phyloP scores from a whole-genome alignment of 192 early-diverging fungal genomes.

The Endogone sp. region DNA sequence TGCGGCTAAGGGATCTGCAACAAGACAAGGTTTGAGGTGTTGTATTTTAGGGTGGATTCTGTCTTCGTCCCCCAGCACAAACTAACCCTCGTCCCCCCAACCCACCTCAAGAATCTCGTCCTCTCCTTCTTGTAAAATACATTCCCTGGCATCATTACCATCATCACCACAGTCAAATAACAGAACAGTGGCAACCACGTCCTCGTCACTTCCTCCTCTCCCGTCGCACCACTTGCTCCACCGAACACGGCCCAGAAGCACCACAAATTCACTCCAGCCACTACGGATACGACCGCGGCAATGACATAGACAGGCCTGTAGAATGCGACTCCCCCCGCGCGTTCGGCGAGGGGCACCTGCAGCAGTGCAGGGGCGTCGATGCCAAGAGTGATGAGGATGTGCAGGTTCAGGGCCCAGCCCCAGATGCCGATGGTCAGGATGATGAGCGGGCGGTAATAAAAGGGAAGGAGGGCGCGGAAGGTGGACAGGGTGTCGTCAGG shows the following conservation, averaged over 20 bases:
- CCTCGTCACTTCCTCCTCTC: constrained; percentile 8
- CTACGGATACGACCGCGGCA: constrained; percentile 32
- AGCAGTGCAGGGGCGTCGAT: constrained; percentile 37
- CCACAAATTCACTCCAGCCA: constrained; percentile 43
- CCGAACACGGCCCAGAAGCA: constrained; percentile 33
- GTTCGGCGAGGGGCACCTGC: constrained; percentile 21
- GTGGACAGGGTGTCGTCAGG: constrained; percentile 3
- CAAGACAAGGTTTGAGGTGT: not conserved
- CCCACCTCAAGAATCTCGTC: constrained; percentile 47
- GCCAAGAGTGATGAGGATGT: constrained; percentile 33
- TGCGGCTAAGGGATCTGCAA: constrained; percentile 46
- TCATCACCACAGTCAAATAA: constrained; percentile 32
- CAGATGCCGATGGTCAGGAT: constrained; percentile 51
- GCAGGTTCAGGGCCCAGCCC: constrained; percentile 54
- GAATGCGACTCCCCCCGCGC: constrained; percentile 11
- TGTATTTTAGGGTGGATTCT: not conserved
- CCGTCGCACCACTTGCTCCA: constrained; percentile 13
- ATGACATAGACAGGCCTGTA: constrained; percentile 43
- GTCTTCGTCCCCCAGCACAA: no score
- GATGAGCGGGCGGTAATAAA: constrained; percentile 44
- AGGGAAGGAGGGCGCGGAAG: constrained; percentile 26
- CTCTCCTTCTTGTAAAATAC: constrained; percentile 46
- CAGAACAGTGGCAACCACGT: constrained; percentile 40
- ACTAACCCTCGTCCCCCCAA: not conserved
- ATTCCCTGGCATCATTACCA: constrained; percentile 47